Base-by-base conservation (phyloP, 78 protist species). In the Guillardia theta region DNA sequence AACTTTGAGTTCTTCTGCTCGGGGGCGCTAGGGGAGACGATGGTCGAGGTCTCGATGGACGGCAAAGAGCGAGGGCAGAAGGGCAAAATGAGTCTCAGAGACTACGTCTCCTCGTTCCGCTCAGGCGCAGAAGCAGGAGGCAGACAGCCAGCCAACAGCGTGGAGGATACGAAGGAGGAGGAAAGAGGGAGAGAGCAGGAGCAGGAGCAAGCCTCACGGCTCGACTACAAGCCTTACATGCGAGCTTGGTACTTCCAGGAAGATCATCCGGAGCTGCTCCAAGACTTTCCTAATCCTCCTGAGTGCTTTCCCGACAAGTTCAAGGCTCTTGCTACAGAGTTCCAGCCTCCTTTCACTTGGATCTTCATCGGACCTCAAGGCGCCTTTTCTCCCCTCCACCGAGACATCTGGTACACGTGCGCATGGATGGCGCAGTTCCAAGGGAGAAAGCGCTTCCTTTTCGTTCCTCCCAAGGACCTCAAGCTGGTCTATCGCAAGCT, bases 281-380 rank as follows among this genome's bases (percentile, higher is more conserved):
- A 78, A 44, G 90, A 78, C 48, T 78, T 78, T 78, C 90, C 90
- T 4, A 43, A 78, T 30, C 90, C 90, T 5, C 90, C 90, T 6
- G 18, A 46, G 3, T 78, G 33, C 33, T 78, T 78, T 8, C 90
- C 90, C 33, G 90, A 78, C 48, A 78, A 78, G 33, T 78, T 78
- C 39, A 78, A 78, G 33, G 48, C 37, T 0, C 30, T 78, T 10
- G 90, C 4, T 8, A 37, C 19, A 36, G 87, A 70, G 87, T 43
- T 78, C 90, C 90, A 78, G 33, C 90, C 90, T 37, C 90, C 90
- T 22, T 78, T 78, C 90, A 78, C 90, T 18, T 78, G 90, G 90
- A 78, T 78, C 48, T 78, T 78, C 8, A 78, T 78, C 33, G 90
- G 90, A 18, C 90, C 90, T 64, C 83, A 58, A 24, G 83, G 83